These are phyloP conservation scores for Diutina pseudorugosa DNA, from an alignment of 1,139 yeast genomes.

Conservation along the genomic window DNA sequence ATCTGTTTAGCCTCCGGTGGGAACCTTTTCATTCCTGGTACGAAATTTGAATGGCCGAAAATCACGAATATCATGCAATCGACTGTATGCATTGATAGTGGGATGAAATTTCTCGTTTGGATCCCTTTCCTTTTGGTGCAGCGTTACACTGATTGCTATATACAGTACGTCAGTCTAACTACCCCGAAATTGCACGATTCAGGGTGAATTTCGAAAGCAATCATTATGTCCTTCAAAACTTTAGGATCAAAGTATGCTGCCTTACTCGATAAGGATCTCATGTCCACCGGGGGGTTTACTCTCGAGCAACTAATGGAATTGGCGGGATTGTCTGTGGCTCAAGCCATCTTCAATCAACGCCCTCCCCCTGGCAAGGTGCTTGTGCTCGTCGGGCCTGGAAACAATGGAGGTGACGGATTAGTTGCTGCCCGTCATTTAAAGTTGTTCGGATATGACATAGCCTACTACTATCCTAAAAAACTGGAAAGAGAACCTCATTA, in stretches of 20 bases:
- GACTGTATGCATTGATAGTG: too few relatives aligned
- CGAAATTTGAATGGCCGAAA: too few relatives aligned
- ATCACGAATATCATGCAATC: too few relatives aligned
- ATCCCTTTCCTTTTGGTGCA: too few relatives aligned
- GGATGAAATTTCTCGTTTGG: too few relatives aligned
- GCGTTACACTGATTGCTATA: neutral
- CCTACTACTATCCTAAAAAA: constrained; percentile 55
- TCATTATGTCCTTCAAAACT: constrained; percentile 16
- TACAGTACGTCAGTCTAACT: neutral
- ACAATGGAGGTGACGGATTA: constrained; percentile 93
- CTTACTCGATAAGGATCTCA: constrained; percentile 69
- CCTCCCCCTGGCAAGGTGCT: constrained; percentile 47
- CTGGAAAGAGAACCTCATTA: constrained; percentile 32
- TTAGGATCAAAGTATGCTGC: constrained; percentile 65
- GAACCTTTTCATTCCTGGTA: too few relatives aligned
- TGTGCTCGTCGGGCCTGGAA: constrained; percentile 87
- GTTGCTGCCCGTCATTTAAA: constrained; percentile 89
- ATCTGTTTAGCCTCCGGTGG: too few relatives aligned
- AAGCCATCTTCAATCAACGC: constrained; percentile 57
- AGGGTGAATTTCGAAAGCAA: neutral
- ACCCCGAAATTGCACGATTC: neutral
- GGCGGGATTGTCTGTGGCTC: constrained; percentile 92
- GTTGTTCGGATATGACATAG: constrained; percentile 61
- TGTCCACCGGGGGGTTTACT: constrained; percentile 78
- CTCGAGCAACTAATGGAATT: constrained; percentile 93